Evolutionary conservation across 2,329 filamentous ascomycete genomes (phyloP).

Genomic region (Arthrobotrys pseudoclavata): DNA sequence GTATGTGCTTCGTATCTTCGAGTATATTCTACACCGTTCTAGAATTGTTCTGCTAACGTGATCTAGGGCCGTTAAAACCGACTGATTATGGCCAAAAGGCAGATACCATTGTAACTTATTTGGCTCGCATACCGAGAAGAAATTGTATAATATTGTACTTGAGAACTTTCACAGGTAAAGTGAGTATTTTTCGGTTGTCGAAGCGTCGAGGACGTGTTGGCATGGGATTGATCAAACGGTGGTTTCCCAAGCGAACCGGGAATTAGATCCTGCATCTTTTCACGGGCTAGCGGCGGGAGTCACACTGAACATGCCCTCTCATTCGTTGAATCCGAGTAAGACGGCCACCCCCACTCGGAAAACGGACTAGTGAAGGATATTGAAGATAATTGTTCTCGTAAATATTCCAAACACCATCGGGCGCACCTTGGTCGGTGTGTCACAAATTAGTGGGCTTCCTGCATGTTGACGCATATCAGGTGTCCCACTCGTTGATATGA

Average conservation of each 20-base stretch:
- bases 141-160: too few species aligned
- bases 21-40: neutral
- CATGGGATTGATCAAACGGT: conserved; percentile 56
- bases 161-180: too few species aligned
- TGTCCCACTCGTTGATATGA: conserved; percentile 34
- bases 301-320: conserved; percentile 32
- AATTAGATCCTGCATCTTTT: conserved; percentile 48
- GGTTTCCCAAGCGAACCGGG: conserved; percentile 5
- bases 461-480: conserved; percentile 49
- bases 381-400: neutral
- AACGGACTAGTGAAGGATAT: conserved; percentile 55
- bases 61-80: conserved; percentile 70
- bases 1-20: conserved; percentile 68
- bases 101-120: neutral
- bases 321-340: conserved; percentile 38
- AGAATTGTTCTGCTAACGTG: neutral
- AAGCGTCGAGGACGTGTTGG: conserved; percentile 45
- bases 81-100: conserved; percentile 65
- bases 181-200: neutral
- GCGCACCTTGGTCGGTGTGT: conserved; percentile 20
- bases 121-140: too few species aligned
- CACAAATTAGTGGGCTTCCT: conserved; percentile 29
- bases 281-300: conserved; percentile 18
- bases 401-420: conserved; percentile 36
- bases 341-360: conserved; percentile 41